These are phyloP conservation scores for Athelia sp. DNA, from an alignment of 1,284 basidiomycete genomes.

Conservation along the genomic window DNA sequence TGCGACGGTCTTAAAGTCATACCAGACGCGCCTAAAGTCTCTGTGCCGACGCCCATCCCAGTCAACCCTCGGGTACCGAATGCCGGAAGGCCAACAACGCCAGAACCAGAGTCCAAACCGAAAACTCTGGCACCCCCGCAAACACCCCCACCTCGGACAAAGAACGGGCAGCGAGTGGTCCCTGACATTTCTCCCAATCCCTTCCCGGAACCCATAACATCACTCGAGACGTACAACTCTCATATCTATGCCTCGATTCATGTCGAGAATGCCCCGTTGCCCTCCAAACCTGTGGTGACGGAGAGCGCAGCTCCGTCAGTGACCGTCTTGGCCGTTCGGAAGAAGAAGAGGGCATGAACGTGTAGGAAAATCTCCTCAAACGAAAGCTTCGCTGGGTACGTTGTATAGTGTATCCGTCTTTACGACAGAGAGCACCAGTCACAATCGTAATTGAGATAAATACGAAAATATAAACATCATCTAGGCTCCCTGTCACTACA, in stretches of 20 bases:
- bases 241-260: slow-evolving; percentile 51
- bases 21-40: slow-evolving; percentile 16
- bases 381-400: too few species aligned
- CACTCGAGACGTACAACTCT: slow-evolving; percentile 50
- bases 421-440: too few species aligned
- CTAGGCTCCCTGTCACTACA: too few species aligned
- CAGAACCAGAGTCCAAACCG: slow-evolving; percentile 25
- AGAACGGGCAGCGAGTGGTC: slow-evolving; percentile 20
- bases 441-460: too few species aligned
- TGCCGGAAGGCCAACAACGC: slow-evolving; percentile 25
- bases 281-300: slow-evolving; percentile 14
- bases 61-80: slow-evolving; percentile 13
- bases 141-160: slow-evolving; percentile 41
- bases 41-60: slow-evolving; percentile 5
- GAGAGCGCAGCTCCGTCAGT: slow-evolving; percentile 29
- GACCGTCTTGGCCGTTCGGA: slow-evolving; percentile 54
- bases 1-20: slow-evolving; percentile 53
- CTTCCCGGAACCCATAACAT: slow-evolving; percentile 58
- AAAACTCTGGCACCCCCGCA: slow-evolving; percentile 30
- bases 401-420: too few species aligned
- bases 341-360: slow-evolving; percentile 46
- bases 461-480: too few species aligned
- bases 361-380: too few species aligned
- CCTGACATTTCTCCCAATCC: slow-evolving; percentile 58
- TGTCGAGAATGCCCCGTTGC: slow-evolving; percentile 41